phyloP scores from a whole-genome alignment of 2,329 filamentous ascomycete genomes.

The Neonectria neomacrospora region DNA sequence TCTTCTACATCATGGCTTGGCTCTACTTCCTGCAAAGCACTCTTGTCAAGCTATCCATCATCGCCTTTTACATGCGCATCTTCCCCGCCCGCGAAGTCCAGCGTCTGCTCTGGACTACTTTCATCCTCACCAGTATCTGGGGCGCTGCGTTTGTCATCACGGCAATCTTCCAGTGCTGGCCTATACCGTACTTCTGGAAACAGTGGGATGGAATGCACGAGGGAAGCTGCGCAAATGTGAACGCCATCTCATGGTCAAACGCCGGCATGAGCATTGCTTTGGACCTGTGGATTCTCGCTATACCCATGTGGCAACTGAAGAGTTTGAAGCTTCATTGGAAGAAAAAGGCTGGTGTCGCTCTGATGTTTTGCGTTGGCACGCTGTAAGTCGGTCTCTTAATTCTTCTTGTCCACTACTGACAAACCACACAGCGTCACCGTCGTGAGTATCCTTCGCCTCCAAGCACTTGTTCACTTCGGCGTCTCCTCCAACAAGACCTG shows the following conservation, averaged over 20 bases:
- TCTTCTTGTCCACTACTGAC: not conserved
- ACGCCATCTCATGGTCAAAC: conserved; percentile 19
- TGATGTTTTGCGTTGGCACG: not conserved
- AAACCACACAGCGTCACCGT: not conserved
- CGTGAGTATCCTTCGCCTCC: not conserved
- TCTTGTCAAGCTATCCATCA: conserved; percentile 21
- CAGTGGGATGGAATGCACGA: conserved; percentile 15
- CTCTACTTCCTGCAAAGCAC: conserved; percentile 22
- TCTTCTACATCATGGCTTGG: not conserved
- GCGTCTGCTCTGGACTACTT: conserved; percentile 22
- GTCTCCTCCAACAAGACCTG: not conserved
- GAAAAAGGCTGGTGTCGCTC: not conserved
- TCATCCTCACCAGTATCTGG: not conserved
- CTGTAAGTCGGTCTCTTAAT: not conserved
- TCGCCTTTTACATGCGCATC: conserved; percentile 28
- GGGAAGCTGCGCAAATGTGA: conserved; percentile 14
- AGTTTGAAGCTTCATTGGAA: not conserved
- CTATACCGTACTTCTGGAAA: conserved; percentile 22
- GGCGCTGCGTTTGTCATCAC: conserved; percentile 9
- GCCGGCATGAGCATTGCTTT: conserved; percentile 22
- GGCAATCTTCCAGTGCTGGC: conserved; percentile 12
- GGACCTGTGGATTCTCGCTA: not conserved
- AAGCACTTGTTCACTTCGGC: not conserved
- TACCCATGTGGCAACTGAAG: not conserved
- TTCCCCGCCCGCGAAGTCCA: conserved; percentile 1